These are phyloP conservation scores for Mortierella alpina DNA, from an alignment of 192 early-diverging fungal species.

Conservation along the genomic window DNA sequence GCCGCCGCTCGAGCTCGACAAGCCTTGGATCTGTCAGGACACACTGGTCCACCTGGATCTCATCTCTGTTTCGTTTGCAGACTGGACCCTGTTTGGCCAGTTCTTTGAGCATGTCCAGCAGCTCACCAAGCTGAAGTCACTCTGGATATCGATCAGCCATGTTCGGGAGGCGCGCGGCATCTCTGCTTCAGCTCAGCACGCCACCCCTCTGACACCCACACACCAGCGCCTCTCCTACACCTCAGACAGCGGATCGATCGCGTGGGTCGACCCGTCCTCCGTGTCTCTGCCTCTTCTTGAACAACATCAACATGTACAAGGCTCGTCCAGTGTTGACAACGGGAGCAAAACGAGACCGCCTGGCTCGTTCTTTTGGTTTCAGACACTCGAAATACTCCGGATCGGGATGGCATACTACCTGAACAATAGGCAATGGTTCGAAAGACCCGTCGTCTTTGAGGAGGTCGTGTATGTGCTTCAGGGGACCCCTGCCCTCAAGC, in stretches of 20 bases:
- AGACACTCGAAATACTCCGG: conserved; percentile 2
- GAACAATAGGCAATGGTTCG: not conserved
- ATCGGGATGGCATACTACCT: conserved; percentile 14
- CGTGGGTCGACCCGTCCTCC: no score
- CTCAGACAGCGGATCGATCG: no score
- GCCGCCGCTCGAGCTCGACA: not conserved
- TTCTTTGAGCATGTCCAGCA: conserved; percentile 17
- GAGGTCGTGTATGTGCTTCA: conserved; percentile 13
- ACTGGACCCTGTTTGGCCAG: not conserved
- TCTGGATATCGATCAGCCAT: conserved; percentile 20
- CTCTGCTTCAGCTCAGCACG: not conserved
- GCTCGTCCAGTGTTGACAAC: not conserved
- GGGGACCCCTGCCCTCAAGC: not conserved
- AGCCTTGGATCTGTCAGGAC: conserved; percentile 14
- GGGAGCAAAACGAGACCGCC: not conserved
- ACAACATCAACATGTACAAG: not conserved
- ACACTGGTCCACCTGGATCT: conserved; percentile 7
- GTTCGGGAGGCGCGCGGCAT: not conserved
- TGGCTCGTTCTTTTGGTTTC: conserved; percentile 4
- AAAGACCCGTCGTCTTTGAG: conserved; percentile 6
- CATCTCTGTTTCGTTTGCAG: not conserved
- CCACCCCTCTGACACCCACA: no score
- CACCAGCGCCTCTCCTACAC: no score
- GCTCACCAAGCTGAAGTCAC: not conserved
- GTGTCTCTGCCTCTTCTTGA: not conserved